phyloP scores from a whole-genome alignment of 1,139 yeast species.

The Pichia sp. region DNA sequence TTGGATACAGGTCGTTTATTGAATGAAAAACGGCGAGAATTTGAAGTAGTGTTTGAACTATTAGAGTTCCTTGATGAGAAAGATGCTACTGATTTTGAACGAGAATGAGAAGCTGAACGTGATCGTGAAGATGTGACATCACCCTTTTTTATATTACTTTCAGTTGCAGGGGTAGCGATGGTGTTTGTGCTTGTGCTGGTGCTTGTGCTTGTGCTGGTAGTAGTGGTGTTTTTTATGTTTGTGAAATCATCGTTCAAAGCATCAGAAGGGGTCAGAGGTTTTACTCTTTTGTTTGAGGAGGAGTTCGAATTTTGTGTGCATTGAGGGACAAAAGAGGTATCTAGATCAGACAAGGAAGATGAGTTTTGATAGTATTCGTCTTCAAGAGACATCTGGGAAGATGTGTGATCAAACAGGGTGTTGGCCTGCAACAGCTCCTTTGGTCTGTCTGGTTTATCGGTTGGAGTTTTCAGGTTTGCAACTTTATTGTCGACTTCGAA shows the following conservation, averaged over 20 bases:
- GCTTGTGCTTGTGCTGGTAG: too few species aligned
- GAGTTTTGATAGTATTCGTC: too few species aligned
- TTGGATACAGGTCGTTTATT: conserved; percentile 23
- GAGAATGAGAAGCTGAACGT: neutral
- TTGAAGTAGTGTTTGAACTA: conserved; percentile 2
- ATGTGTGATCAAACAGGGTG: neutral
- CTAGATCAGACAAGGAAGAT: neutral
- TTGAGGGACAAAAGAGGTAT: neutral
- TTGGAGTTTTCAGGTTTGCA: neutral
- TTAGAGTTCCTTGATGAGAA: neutral
- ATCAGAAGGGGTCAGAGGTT: conserved; percentile 9
- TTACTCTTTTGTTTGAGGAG: neutral
- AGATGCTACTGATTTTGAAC: neutral
- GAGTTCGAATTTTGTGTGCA: neutral
- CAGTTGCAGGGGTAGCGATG: too few species aligned
- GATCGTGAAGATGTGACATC: too few species aligned
- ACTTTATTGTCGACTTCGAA: neutral
- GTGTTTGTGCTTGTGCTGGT: too few species aligned
- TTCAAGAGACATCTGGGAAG: neutral
- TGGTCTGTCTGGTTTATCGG: neutral
- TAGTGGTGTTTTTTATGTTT: too few species aligned
- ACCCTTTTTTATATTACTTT: too few species aligned
- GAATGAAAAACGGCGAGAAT: conserved; percentile 23
- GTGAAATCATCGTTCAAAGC: conserved; percentile 2
- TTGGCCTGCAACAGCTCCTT: neutral